phyloP scores from a whole-genome alignment of 148 eudicot genomes.

The Agrostemma githago region DNA sequence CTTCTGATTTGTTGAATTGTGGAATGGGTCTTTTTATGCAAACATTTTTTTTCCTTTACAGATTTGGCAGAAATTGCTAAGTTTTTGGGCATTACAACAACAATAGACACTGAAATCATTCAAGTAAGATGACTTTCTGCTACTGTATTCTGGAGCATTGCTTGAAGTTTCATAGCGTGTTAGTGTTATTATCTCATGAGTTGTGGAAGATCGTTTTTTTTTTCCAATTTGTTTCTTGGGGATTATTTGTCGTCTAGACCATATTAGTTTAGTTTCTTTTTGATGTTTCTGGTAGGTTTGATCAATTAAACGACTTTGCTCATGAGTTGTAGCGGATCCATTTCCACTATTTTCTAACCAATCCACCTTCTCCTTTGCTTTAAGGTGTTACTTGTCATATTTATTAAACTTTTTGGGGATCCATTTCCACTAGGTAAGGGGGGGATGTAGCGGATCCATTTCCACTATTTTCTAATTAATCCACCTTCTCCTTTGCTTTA shows the following conservation, averaged over 20 bases:
- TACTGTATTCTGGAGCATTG: not conserved
- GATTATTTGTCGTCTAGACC: not conserved
- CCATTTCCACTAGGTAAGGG: no score
- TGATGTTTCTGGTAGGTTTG: not conserved
- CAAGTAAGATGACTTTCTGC: slow-evolving; percentile 52
- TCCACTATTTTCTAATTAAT: no score
- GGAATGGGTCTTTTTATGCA: not conserved
- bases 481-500: no score
- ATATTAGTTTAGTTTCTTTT: not conserved
- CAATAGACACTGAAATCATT: slow-evolving; percentile 78
- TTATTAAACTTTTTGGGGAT: not conserved
- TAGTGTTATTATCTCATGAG: not conserved
- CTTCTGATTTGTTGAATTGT: not conserved
- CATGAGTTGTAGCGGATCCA: no score
- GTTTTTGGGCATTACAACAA: slow-evolving; percentile 86
- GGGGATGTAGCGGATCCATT: no score
- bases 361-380: no score
- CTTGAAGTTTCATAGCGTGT: not conserved
- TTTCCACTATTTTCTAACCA: no score
- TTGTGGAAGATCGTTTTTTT: not conserved
- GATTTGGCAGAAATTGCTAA: slow-evolving; percentile 98
- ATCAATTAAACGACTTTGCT: not conserved
- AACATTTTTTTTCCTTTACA: slow-evolving; percentile 22
- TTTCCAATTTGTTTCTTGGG: not conserved
- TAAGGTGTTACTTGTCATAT: not conserved